phyloP scores from a whole-genome alignment of 305 asterid genomes.

The Fraxinus angustifolia region DNA sequence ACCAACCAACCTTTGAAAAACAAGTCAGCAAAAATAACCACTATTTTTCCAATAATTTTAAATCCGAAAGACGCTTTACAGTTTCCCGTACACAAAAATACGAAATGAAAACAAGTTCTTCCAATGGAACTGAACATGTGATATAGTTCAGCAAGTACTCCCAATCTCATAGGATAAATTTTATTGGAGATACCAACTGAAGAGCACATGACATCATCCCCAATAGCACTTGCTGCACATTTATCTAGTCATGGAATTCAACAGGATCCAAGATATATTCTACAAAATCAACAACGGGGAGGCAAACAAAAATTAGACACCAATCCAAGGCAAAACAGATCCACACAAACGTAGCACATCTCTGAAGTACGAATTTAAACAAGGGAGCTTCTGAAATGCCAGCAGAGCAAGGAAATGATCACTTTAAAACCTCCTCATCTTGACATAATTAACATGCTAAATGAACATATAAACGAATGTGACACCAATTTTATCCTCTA shows the following conservation, averaged over 20 bases:
- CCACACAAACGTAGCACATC: background rate
- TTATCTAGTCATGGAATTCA: slow-evolving; percentile 15
- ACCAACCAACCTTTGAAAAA: background rate
- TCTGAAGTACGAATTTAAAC: background rate
- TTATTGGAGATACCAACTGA: slow-evolving; percentile 20
- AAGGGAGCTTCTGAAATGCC: background rate
- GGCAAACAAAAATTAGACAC: background rate
- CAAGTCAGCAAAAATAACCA: background rate
- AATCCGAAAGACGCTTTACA: background rate
- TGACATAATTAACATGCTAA: background rate
- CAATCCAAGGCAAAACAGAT: background rate
- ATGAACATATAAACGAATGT: background rate
- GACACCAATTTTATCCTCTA: background rate
- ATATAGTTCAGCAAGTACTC: slow-evolving; percentile 17
- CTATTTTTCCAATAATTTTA: background rate
- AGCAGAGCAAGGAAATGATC: background rate
- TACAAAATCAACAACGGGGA: slow-evolving; percentile 16
- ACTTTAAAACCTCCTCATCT: background rate
- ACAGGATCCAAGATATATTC: slow-evolving; percentile 19
- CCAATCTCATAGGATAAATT: slow-evolving; percentile 16
- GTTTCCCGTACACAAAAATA: slow-evolving; percentile 4
- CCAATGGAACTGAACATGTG: slow-evolving; percentile 3
- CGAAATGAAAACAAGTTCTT: slow-evolving; percentile 7
- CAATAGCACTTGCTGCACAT: slow-evolving; percentile 17
- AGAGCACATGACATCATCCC: slow-evolving; percentile 24